Percentiles rank a stretch among this genome's conserved stretches.
Conservation (phyloP, 306 rosid species). For the Benincasa hispida region DNA sequence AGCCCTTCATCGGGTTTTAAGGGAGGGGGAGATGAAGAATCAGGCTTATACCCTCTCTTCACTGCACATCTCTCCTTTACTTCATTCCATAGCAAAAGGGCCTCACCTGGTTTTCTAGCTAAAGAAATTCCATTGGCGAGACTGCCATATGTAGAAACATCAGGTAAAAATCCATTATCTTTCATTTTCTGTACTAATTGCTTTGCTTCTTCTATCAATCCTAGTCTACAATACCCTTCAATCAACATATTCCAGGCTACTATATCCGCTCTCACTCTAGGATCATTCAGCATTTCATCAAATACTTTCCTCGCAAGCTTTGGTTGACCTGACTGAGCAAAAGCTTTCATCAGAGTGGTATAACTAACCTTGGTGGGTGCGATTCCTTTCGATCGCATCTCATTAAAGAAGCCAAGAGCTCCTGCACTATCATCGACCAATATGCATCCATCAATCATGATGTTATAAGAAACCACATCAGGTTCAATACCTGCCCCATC, state of each 20-base stretch:
- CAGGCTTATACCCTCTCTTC: conserved; percentile 22
- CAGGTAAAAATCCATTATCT: conserved; percentile 60
- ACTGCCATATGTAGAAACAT: conserved; percentile 81
- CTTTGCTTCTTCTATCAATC: conserved; percentile 74
- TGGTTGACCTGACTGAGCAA: conserved; percentile 77
- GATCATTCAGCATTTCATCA: conserved; percentile 69
- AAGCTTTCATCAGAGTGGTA: conserved; percentile 92
- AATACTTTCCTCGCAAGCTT: conserved; percentile 90
- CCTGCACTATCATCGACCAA: conserved; percentile 82
- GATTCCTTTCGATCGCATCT: conserved; percentile 79
- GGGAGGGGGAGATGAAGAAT: conserved; percentile 35
- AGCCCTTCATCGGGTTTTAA: conserved; percentile 89
- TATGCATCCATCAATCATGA: conserved; percentile 78
- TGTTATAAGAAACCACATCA: conserved; percentile 85
- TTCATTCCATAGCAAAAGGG: conserved; percentile 87
- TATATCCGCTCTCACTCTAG: conserved; percentile 66
- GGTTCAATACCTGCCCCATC: conserved; percentile 65
- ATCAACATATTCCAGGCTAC: conserved; percentile 94
- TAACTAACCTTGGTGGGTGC: conserved; percentile 94
- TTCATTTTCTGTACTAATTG: conserved; percentile 63
- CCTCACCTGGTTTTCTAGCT: conserved; percentile 94
- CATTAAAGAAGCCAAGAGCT: conserved; percentile 78
- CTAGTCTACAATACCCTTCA: conserved; percentile 81
- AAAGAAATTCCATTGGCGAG: conserved; percentile 67
- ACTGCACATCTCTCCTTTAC: conserved; percentile 70